Evolutionary conservation across 108 stramenopile species (phyloP).

Genomic region (Cyclotella atomus): DNA sequence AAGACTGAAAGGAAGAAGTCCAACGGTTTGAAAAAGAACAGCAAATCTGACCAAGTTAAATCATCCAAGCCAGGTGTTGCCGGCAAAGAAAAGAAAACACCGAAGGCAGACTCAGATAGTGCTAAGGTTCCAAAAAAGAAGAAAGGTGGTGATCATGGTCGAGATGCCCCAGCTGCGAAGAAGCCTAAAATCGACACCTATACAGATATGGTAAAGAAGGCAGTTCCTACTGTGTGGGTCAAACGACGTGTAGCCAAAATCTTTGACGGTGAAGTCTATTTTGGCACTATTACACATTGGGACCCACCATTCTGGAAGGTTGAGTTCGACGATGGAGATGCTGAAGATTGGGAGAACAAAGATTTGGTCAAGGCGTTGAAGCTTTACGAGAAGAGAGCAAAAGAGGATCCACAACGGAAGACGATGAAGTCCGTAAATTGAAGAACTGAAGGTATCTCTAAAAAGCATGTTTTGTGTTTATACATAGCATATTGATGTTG

Average conservation of each 20-base stretch:
- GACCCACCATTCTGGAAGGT: conserved; percentile 58
- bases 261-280: conserved; percentile 56
- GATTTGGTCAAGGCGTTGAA: conserved; percentile 54
- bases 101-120: no score
- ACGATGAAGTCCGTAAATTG: background rate
- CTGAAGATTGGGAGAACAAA: conserved; percentile 53
- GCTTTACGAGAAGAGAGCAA: conserved; percentile 35
- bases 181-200: conserved; percentile 16
- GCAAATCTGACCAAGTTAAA: no score
- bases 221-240: conserved; percentile 28
- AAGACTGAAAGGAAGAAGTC: no score
- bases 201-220: conserved; percentile 25
- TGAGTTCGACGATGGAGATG: conserved; percentile 70
- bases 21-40: background rate
- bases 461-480: no score
- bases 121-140: conserved; percentile 13
- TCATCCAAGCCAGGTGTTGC: no score
- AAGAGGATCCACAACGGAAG: conserved; percentile 3
- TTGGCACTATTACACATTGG: conserved; percentile 56
- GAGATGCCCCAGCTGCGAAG: background rate
- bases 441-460: no score
- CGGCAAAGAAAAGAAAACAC: background rate
- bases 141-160: background rate
- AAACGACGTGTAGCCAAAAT: conserved; percentile 55
- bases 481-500: no score